Evolutionary conservation across 2,329 filamentous ascomycete species (phyloP), one percentile per base, ranked within the genome.

Genomic region (Colletotrichum orchidophilum): DNA sequence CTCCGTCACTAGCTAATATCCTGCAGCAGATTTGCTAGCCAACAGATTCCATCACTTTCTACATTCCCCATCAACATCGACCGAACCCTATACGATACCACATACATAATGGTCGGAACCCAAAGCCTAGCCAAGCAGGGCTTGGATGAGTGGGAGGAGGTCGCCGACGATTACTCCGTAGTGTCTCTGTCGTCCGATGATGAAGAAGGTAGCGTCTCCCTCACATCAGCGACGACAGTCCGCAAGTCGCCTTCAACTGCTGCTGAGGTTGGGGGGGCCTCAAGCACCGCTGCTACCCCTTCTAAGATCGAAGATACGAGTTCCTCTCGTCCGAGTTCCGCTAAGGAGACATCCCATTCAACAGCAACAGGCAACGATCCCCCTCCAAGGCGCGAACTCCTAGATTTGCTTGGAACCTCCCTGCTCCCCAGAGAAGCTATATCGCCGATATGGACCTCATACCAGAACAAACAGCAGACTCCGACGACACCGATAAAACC

Each of bases 101-200:
- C 35, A 18, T 7, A 6, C n/a, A 33, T 33, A 21, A 66, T 70
- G 66, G 60, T 54, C 13, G 21, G 15, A 12, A 9, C 26, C 21
- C 35, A 66, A 29, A 61, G 31, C 29, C 50, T 21, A 13, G 21
- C 49, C 13, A 63, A 35, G 18, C 31, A 29, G 15, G 35, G 5
- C 21, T 73, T 77, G n/a, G 57, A 73, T 2, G 77, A 75, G 31
- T 79, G 77, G 77, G 73, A 79, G 62, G 74, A 77, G 18, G 64
- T 79, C 4, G 63, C 64, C 35, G 76, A 78, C 31, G 66, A 57
- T 49, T 76, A 74, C 50, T 78, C 77, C 13, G 65, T 78, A 58
- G 64, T 76, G 11, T 79, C 77, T 1, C 71, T 79, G 6, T 66
- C 75, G 4, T 55, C 76, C 3, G 75, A 76, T 13, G 75, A 74